These are phyloP conservation scores for Trichoderma sp. DNA, from an alignment of 2,329 filamentous ascomycete genomes.

Conservation along the genomic window DNA sequence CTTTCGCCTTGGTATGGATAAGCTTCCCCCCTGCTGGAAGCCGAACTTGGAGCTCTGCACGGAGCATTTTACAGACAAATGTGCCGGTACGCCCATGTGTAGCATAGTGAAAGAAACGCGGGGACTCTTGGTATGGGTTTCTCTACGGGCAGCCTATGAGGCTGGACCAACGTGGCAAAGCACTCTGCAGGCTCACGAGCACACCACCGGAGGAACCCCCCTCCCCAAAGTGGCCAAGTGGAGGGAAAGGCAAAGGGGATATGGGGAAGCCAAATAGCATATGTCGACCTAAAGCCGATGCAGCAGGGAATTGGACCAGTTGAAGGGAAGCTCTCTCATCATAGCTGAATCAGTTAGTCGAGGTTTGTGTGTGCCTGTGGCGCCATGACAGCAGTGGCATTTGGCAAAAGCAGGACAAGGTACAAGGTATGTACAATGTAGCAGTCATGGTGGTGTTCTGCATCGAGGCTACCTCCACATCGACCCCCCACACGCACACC, in stretches of 20 bases:
- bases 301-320: slow-evolving; percentile 29
- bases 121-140: slow-evolving; percentile 8
- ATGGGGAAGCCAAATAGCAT: slow-evolving; percentile 9
- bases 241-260: background rate
- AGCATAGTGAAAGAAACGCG: slow-evolving; percentile 15
- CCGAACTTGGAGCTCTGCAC: background rate
- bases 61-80: background rate
- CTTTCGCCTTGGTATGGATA: background rate
- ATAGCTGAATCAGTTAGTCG: slow-evolving; percentile 2
- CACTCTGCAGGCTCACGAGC: slow-evolving; percentile 24
- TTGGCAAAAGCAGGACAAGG: background rate
- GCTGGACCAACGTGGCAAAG: slow-evolving; percentile 35
- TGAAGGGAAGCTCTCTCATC: background rate
- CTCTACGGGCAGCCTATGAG: slow-evolving; percentile 14
- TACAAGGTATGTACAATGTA: background rate
- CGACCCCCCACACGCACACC: slow-evolving; percentile 12
- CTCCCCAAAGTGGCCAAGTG: slow-evolving; percentile 12
- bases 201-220: slow-evolving; percentile 8
- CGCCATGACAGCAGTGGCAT: background rate
- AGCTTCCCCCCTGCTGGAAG: background rate
- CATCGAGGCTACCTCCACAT: slow-evolving; percentile 14
- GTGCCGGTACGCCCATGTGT: background rate
- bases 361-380: background rate
- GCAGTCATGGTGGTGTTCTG: slow-evolving; percentile 8
- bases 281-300: slow-evolving; percentile 19